These are phyloP conservation scores for Coccomyxa sp. DNA, from an alignment of 139 green algal genomes.

Conservation along the genomic window DNA sequence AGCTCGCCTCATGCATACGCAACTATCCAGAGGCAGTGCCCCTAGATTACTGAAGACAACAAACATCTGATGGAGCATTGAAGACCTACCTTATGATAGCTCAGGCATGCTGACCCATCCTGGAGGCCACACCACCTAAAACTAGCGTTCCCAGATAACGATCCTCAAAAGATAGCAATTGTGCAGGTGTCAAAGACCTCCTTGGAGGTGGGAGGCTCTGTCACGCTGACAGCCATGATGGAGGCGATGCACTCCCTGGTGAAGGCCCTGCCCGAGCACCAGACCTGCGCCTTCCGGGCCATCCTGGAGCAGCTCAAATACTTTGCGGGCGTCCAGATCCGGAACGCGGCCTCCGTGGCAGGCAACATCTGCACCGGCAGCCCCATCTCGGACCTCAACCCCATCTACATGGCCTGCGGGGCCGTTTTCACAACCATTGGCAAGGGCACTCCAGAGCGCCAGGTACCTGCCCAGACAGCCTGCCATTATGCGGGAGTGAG, in stretches of 20 bases:
- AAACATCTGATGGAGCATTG: too few relatives aligned
- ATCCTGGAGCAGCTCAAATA: slow-evolving; percentile 85
- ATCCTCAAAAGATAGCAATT: neutral
- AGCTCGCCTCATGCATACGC: neutral
- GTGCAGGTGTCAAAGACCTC: slow-evolving; percentile 38
- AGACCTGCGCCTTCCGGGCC: slow-evolving; percentile 55
- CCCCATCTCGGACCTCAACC: slow-evolving; percentile 95
- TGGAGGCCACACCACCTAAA: too few relatives aligned
- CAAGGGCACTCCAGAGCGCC: slow-evolving; percentile 29
- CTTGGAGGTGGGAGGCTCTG: slow-evolving; percentile 67
- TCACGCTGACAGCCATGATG: slow-evolving; percentile 74
- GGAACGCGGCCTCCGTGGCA: slow-evolving; percentile 86
- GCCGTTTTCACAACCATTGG: slow-evolving; percentile 60
- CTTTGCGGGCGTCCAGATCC: slow-evolving; percentile 89
- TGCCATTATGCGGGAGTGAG: too few relatives aligned
- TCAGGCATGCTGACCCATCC: too few relatives aligned
- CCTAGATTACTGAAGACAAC: too few relatives aligned
- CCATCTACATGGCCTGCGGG: slow-evolving; percentile 79
- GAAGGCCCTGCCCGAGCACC: slow-evolving; percentile 26
- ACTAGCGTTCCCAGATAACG: too few relatives aligned
- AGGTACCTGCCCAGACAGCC: slow-evolving; percentile 11
- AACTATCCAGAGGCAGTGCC: too few relatives aligned
- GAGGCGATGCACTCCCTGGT: slow-evolving; percentile 34
- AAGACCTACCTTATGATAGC: too few relatives aligned
- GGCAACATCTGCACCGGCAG: slow-evolving; percentile 90